Evolutionary conservation across 2,329 filamentous ascomycete genomes (phyloP), one percentile per base, ranked within the genome.

Genomic region (Atkinsonella hypoxylon): DNA sequence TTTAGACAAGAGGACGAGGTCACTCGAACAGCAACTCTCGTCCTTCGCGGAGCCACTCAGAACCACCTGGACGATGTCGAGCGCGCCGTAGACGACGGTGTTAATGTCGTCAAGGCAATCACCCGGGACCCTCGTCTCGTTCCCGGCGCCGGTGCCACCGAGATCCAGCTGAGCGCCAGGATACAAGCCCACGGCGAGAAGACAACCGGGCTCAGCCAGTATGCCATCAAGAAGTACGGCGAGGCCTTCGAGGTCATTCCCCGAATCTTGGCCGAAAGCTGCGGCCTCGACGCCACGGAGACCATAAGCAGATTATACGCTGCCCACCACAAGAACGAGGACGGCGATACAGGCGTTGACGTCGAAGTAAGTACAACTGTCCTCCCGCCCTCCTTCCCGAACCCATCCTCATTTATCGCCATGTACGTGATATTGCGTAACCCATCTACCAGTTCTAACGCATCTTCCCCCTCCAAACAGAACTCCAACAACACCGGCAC

Each of bases 191-290:
- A 90, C 54, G 93, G 86, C 40, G 93, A 97, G 68, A 91, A 87
- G 74, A 97, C 93, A 1, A 84, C 90, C 2, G 94, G 93, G 43
- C 77, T 98, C 48, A 81, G 89, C 50, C 93, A 98, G 70, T 94
- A 98, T 68, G 89, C 91, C 30, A 98, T 98, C 72, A 87, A 90
- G 70, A 97, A 97, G 74, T 98, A 84, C 66, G 93, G 87, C 49
- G 91, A 98, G 72, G 91, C 93, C 9, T 98, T 98, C 61, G 93
- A 98, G 74, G 91, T 98, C 47, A 85, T 98, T 49, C 91, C 93
- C 18, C 84, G 93, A 58, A 95, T 89, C 15, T 76, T 98, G 51
- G 93, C 94, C 47, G 93, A 98, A 72, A 95, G 88, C 59, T 91
- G 90, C 43, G 93, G 93, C 57, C 78, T 98, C 20, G 93, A 98